These are phyloP conservation scores for Nyctanthes arbortristis DNA, from an alignment of 257 asterid genomes.

Conservation along the genomic window DNA sequence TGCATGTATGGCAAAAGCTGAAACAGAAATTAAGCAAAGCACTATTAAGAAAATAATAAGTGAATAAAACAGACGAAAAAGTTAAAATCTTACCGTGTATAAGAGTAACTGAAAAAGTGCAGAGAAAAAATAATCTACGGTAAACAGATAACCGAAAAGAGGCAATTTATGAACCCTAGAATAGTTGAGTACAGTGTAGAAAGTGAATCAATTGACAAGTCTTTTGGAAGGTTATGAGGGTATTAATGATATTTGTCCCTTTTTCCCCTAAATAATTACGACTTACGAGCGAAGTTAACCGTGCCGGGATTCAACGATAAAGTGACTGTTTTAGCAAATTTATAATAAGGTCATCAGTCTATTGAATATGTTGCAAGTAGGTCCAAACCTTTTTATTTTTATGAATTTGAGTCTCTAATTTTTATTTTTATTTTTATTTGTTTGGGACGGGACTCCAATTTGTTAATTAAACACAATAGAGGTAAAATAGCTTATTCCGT, in stretches of 20 bases:
- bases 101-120: background rate
- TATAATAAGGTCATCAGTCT: no score
- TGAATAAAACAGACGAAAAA: background rate
- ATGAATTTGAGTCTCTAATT: no score
- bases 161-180: background rate
- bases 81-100: slow-evolving; percentile 13
- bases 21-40: background rate
- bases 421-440: no score
- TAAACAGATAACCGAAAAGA: background rate
- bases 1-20: background rate
- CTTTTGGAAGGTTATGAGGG: background rate
- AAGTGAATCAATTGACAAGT: background rate
- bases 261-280: no score
- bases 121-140: background rate
- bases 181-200: background rate
- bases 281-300: background rate
- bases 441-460: no score
- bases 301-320: no score
- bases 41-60: background rate
- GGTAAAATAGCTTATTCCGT: no score
- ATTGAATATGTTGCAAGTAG: no score
- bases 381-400: no score
- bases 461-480: no score
- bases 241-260: background rate
- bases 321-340: no score